These are phyloP conservation scores for Rutidosis leptorrhynchoides DNA, from an alignment of 129 eudicot genomes.

Conservation along the genomic window DNA sequence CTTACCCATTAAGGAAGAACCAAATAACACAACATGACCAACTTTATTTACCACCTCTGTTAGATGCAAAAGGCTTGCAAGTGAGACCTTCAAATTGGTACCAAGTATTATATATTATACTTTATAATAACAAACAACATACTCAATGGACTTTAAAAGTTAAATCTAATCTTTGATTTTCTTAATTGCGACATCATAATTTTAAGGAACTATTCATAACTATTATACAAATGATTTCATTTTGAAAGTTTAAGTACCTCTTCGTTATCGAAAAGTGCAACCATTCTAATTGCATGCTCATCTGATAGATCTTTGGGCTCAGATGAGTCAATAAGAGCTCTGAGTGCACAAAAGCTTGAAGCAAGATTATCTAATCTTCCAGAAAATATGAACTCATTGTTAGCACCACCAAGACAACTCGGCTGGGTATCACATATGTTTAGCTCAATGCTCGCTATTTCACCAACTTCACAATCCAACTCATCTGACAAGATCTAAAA, in stretches of 20 bases:
- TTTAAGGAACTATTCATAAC: background rate
- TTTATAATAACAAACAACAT: slow-evolving; percentile 7
- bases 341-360: slow-evolving; percentile 80
- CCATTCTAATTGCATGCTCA: slow-evolving; percentile 81
- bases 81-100: slow-evolving; percentile 11
- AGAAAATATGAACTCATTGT: slow-evolving; percentile 88
- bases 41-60: slow-evolving; percentile 1
- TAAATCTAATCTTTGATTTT: background rate
- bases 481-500: slow-evolving; percentile 72
- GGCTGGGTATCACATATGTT: slow-evolving; percentile 95
- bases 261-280: slow-evolving; percentile 93
- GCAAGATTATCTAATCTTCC: slow-evolving; percentile 96
- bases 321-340: slow-evolving; percentile 87
- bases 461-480: slow-evolving; percentile 61
- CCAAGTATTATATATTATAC: slow-evolving; percentile 10
- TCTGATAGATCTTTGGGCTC: slow-evolving; percentile 60
- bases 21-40: background rate
- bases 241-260: slow-evolving; percentile 49
- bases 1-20: background rate
- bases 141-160: background rate
- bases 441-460: slow-evolving; percentile 67
- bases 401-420: slow-evolving; percentile 90
- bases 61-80: background rate
- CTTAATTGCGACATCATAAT: background rate
- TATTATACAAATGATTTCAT: slow-evolving; percentile 8